These are phyloP conservation scores for Pseudophaeomoniella oleicola DNA, from an alignment of 2,329 filamentous ascomycete species.

Conservation along the genomic window DNA sequence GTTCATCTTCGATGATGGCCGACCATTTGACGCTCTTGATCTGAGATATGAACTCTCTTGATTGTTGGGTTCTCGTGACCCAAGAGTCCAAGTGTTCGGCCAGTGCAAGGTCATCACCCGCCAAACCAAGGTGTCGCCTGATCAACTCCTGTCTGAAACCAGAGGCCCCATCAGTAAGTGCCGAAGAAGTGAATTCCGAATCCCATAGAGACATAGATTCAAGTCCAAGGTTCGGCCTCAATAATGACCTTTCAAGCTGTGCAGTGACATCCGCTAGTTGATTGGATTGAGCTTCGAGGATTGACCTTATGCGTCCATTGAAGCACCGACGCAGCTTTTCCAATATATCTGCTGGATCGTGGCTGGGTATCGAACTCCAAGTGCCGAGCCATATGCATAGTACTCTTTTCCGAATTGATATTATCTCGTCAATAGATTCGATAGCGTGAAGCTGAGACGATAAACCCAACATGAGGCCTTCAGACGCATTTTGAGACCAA, in stretches of 20 bases:
- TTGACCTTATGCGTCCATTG: conserved; percentile 35
- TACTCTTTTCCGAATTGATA: conserved; percentile 54
- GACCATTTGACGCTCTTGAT: conserved; percentile 8
- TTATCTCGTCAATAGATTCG: conserved; percentile 52
- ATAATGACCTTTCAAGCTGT: neutral
- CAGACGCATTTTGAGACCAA: conserved; percentile 50
- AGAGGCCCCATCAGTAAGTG: conserved; percentile 3
- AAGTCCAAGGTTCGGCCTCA: conserved; percentile 1
- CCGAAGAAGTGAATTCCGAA: conserved; percentile 5
- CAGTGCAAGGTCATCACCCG: conserved; percentile 2
- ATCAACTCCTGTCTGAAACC: conserved; percentile 7
- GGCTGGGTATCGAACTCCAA: conserved; percentile 44
- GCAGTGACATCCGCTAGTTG: conserved; percentile 5
- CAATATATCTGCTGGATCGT: conserved; percentile 46
- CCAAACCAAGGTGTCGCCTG: conserved; percentile 8
- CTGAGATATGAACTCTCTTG: conserved; percentile 4
- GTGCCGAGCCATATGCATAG: conserved; percentile 61
- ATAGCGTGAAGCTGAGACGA: conserved; percentile 44
- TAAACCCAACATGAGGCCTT: conserved; percentile 47
- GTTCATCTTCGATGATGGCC: conserved; percentile 11
- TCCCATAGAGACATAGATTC: conserved; percentile 7
- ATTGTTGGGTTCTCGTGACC: conserved; percentile 4
- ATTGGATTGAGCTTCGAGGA: conserved; percentile 5
- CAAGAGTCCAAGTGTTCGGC: conserved; percentile 5
- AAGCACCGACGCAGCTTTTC: conserved; percentile 53